Evolutionary conservation across 192 early-diverging fungal genomes (phyloP).

Genomic region (Podila epicladia): DNA sequence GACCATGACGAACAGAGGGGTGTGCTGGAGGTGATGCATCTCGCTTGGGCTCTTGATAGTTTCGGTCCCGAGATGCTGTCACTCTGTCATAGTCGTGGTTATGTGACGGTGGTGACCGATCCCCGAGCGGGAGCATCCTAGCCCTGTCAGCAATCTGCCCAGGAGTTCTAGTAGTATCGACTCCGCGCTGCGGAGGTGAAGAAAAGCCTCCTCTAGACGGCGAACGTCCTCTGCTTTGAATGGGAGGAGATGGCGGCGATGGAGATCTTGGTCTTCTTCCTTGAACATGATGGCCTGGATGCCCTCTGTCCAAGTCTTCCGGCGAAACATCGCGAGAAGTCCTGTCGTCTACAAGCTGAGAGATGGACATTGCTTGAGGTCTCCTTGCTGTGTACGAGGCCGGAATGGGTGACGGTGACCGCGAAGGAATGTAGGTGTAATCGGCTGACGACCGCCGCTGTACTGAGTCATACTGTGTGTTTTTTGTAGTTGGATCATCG

Average conservation of each 20-base stretch:
- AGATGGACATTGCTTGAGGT: conserved; percentile 34
- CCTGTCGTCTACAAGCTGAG: conserved; percentile 32
- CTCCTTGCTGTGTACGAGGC: conserved; percentile 15
- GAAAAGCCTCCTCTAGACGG: conserved; percentile 7
- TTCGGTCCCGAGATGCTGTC: not conserved
- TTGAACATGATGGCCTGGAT: conserved; percentile 10
- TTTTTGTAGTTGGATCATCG: conserved; percentile 9
- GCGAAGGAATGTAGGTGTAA: conserved; percentile 37
- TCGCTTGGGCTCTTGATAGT: not conserved
- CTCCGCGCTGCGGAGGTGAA: conserved; percentile 3
- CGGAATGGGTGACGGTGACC: conserved; percentile 30
- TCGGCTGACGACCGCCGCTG: not conserved
- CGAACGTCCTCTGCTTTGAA: conserved; percentile 8
- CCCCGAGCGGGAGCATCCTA: conserved; percentile 21
- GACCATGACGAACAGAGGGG: not conserved
- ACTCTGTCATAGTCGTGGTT: not conserved
- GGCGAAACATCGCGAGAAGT: conserved; percentile 21
- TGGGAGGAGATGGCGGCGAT: conserved; percentile 8
- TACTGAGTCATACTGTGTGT: conserved; percentile 7
- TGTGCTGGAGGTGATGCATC: not conserved
- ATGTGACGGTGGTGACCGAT: not conserved
- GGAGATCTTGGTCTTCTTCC: conserved; percentile 8
- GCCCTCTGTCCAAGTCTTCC: conserved; percentile 15
- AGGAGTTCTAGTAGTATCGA: not conserved
- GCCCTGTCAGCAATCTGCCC: conserved; percentile 36